Evolutionary conservation across 768 basidiomycete genomes (phyloP).

Genomic region (Heimioporus sp.): DNA sequence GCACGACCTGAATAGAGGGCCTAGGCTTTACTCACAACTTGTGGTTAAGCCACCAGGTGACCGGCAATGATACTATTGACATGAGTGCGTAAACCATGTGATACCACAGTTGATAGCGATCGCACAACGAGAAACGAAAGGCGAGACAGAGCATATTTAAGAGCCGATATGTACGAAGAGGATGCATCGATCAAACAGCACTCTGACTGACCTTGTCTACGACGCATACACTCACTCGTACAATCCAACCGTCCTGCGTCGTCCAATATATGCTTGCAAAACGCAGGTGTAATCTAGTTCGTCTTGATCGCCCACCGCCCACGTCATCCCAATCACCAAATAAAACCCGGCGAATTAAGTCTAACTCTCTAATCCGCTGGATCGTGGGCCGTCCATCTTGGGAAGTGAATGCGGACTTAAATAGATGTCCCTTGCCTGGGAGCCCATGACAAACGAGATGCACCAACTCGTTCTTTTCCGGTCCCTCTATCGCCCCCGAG

Average conservation of each 20-base stretch:
- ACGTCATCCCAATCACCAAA: not conserved
- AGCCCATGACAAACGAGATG: slow-evolving; percentile 25
- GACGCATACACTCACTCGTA: not conserved
- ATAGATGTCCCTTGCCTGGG: not conserved
- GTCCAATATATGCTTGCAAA: not conserved
- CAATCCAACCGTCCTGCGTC: not conserved
- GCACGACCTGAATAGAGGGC: no score
- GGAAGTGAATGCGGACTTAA: no score
- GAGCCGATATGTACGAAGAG: not conserved
- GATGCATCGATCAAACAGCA: slow-evolving; percentile 4
- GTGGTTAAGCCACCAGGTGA: no score
- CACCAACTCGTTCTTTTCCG: no score
- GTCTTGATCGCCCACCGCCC: slow-evolving; percentile 2
- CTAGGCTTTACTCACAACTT: no score
- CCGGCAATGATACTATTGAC: no score
- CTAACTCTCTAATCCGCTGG: not conserved
- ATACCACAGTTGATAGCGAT: no score
- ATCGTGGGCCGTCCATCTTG: no score
- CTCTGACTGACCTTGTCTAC: not conserved
- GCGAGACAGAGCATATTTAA: no score
- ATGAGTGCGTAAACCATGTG: no score
- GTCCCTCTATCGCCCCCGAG: no score
- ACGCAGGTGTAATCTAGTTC: not conserved
- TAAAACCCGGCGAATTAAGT: slow-evolving; percentile 2
- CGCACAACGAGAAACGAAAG: no score